phyloP scores from a whole-genome alignment of 2,329 filamentous ascomycete genomes.

The Pseudocercospora pini-densiflorae region DNA sequence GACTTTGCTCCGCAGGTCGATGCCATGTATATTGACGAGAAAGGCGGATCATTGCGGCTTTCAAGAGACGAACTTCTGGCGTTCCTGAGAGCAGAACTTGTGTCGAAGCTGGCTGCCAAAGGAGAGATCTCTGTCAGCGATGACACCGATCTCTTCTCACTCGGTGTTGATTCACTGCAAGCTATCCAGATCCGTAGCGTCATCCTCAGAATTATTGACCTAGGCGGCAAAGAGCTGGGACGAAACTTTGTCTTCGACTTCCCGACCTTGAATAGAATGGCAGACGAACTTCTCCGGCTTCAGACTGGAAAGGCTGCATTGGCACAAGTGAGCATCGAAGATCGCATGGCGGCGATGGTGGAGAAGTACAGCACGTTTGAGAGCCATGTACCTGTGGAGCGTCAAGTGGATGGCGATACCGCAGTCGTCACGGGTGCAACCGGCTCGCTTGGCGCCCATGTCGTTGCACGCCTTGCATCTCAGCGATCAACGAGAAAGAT shows the following conservation, averaged over 20 bases:
- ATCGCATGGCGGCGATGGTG: slow-evolving; percentile 51
- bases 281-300: slow-evolving; percentile 50
- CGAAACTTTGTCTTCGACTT: slow-evolving; percentile 65
- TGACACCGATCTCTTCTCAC: slow-evolving; percentile 39
- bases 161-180: slow-evolving; percentile 42
- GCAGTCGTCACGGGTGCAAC: slow-evolving; percentile 63
- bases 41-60: slow-evolving; percentile 17
- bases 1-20: slow-evolving; percentile 53
- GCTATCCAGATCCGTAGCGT: slow-evolving; percentile 57
- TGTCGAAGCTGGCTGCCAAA: slow-evolving; percentile 7
- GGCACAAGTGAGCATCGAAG: slow-evolving; percentile 39
- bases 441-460: slow-evolving; percentile 66
- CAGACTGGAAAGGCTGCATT: slow-evolving; percentile 42
- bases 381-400: slow-evolving; percentile 27
- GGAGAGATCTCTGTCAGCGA: slow-evolving; percentile 9
- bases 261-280: slow-evolving; percentile 54
- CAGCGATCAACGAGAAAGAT: slow-evolving; percentile 42
- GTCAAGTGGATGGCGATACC: slow-evolving; percentile 9
- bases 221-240: slow-evolving; percentile 52
- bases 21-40: slow-evolving; percentile 44
- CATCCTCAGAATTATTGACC: slow-evolving; percentile 57
- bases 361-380: slow-evolving; percentile 46
- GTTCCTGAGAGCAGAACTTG: slow-evolving; percentile 11
- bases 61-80: slow-evolving; percentile 8
- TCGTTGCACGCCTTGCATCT: slow-evolving; percentile 48